A percentile compares a stretch with the other conserved stretches of the same genome.
phyloP scores from a whole-genome alignment of 2,329 filamentous ascomycete species.

The Mollisia scopiformis region DNA sequence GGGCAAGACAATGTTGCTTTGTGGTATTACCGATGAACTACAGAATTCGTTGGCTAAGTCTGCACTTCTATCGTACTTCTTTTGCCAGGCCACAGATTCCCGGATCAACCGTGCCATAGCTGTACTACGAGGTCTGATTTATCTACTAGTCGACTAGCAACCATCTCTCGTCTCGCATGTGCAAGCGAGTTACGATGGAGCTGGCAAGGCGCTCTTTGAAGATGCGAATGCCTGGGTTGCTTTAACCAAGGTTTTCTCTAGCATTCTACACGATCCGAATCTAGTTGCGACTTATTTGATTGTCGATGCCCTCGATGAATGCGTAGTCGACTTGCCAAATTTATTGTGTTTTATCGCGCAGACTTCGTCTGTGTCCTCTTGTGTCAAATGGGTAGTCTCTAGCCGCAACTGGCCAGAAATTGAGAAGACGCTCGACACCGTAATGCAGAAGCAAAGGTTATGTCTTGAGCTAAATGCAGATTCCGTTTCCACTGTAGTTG shows the following conservation, averaged over 20 bases:
- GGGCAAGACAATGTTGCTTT: conserved; percentile 17
- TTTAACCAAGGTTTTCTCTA: conserved; percentile 42
- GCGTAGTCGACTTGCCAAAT: conserved; percentile 28
- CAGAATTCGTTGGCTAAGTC: conserved; percentile 17
- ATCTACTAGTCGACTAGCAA: conserved; percentile 41
- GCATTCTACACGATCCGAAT: conserved; percentile 42
- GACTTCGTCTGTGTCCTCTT: conserved; percentile 19
- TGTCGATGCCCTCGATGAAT: conserved; percentile 53
- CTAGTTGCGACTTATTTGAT: conserved; percentile 39
- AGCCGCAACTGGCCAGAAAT: conserved; percentile 47
- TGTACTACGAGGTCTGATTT: conserved; percentile 48
- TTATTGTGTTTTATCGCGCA: conserved; percentile 42
- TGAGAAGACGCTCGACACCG: conserved; percentile 35
- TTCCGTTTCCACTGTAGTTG: conserved; percentile 39
- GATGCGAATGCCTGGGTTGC: conserved; percentile 41
- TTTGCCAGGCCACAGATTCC: conserved; percentile 46
- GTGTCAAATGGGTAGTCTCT: conserved; percentile 46
- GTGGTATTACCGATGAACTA: conserved; percentile 13
- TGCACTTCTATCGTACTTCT: conserved; percentile 39
- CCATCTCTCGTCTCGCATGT: conserved; percentile 40
- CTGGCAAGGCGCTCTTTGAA: conserved; percentile 42
- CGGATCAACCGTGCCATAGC: conserved; percentile 42
- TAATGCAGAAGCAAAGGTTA: conserved; percentile 31
- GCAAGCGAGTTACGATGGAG: conserved; percentile 37
- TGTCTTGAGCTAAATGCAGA: conserved; percentile 42